Base-by-base conservation (phyloP, 257 asterid genomes). In the Salvia miltiorrhiza region DNA sequence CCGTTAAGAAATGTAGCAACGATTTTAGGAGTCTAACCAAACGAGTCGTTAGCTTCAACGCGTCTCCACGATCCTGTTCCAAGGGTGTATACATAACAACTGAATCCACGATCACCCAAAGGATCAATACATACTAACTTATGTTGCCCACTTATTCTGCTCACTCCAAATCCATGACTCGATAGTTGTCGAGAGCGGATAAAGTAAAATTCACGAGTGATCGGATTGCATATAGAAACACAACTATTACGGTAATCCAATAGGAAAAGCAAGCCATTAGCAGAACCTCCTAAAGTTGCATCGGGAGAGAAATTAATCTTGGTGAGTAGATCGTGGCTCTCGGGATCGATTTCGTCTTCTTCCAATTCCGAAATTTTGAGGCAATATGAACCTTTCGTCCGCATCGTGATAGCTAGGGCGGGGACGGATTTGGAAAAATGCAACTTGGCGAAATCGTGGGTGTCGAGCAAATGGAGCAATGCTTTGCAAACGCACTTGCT, bases 11-110 rank as follows among this genome's bases (percentile, higher is more conserved):
- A 76, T 1, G 63, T 40, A 1, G 82, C 83, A 9, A 9, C 57
- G 10, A n/a, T n/a, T n/a, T n/a, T n/a, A n/a, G n/a, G n/a, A n/a
- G n/a, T n/a, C n/a, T n/a, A n/a, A n/a, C n/a, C n/a, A n/a, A n/a
- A n/a, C n/a, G n/a, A n/a, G n/a, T n/a, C n/a, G 67, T 7, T 44
- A 32, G 58, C 41, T 1, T 17, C 69, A 3, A 76, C 44, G 8
- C 47, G 55, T 50, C 78, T 63, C 85, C 89, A 84, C 0, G 65
- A 53, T 5, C 82, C 81, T 21, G 76, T 78, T 61, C 87, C 89
- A 16, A 83, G 76, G 3, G 89, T 77, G 76, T 83, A 79, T 44
- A 81, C 78, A 3, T 58, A 61, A 49, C 84, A 26, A 79, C 4
- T 49, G 39, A 5, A 33, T 33, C 9, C 39, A 26, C 2, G 2